Percentiles rank a stretch among this genome's conserved stretches.
Evolutionary conservation across 2,329 filamentous ascomycete species (phyloP).

Genomic region (Clonostachys rosea): DNA sequence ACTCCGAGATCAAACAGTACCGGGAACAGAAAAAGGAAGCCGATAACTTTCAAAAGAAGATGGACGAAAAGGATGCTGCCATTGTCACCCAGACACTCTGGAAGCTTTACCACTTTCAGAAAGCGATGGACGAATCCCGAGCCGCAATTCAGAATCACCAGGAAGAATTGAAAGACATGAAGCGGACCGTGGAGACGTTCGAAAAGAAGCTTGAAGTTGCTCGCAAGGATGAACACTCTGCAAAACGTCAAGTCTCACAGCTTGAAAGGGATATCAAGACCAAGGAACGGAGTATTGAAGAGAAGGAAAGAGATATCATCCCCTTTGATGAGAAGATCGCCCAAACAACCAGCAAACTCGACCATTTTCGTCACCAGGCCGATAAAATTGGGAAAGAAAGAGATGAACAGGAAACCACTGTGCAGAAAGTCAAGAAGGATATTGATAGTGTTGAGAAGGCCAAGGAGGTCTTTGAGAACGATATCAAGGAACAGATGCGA

Average conservation of each 20-base stretch:
- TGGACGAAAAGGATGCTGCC: conserved; percentile 83
- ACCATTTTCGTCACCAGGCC: conserved; percentile 63
- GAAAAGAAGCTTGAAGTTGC: conserved; percentile 77
- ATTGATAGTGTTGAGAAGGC: conserved; percentile 84
- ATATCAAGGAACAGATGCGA: conserved; percentile 80
- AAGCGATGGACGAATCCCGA: conserved; percentile 86
- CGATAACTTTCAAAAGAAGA: conserved; percentile 87
- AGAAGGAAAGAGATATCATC: conserved; percentile 78
- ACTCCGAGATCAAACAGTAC: conserved; percentile 96
- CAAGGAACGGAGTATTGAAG: conserved; percentile 84
- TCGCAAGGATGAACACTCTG: conserved; percentile 75
- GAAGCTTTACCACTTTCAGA: conserved; percentile 96
- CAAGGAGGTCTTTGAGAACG: conserved; percentile 79
- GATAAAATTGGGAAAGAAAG: conserved; percentile 71
- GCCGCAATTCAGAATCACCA: conserved; percentile 89
- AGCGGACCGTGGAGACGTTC: conserved; percentile 81
- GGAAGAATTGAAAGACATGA: conserved; percentile 89
- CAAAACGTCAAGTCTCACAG: conserved; percentile 71
- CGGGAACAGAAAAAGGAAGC: conserved; percentile 95
- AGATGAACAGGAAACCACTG: conserved; percentile 62
- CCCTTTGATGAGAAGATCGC: conserved; percentile 90
- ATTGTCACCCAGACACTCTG: conserved; percentile 91
- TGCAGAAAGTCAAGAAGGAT: conserved; percentile 75
- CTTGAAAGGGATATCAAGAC: conserved; percentile 81
- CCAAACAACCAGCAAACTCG: conserved; percentile 68